These are phyloP conservation scores for Mayamaea pseudoterrestris DNA, from an alignment of 108 stramenopile species.

Conservation along the genomic window DNA sequence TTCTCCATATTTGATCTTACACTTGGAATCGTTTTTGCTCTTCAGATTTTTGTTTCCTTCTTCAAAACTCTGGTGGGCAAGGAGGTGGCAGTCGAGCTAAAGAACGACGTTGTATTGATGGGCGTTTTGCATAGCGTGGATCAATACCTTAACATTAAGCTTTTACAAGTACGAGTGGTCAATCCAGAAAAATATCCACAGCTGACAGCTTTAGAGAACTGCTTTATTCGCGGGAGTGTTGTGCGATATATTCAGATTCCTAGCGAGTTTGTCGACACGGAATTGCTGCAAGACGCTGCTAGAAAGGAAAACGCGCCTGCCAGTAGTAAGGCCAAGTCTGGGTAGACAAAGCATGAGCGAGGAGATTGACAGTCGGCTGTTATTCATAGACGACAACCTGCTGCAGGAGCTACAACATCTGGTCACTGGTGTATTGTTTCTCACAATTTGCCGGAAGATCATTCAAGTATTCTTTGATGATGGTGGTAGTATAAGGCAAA, in stretches of 20 bases:
- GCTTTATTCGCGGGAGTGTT: conserved; percentile 97
- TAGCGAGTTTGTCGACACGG: conserved; percentile 90
- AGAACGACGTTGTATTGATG: conserved; percentile 94
- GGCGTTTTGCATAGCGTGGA: conserved; percentile 95
- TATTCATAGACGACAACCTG: too few relatives aligned
- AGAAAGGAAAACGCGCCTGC: conserved; percentile 86
- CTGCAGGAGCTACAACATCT: too few relatives aligned
- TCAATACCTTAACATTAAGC: conserved; percentile 98
- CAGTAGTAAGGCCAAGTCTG: not conserved
- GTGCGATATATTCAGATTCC: conserved; percentile 97
- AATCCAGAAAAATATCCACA: conserved; percentile 82
- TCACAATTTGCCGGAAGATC: too few relatives aligned
- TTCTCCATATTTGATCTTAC: not conserved
- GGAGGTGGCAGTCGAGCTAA: conserved; percentile 95
- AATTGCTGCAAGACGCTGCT: conserved; percentile 96
- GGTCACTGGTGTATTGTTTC: too few relatives aligned
- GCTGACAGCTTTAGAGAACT: conserved; percentile 83
- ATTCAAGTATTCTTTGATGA: too few relatives aligned
- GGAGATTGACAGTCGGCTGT: too few relatives aligned
- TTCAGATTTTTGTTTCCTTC: conserved; percentile 95
- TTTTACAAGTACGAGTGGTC: conserved; percentile 82
- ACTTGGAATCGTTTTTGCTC: not conserved
- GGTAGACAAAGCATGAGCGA: not conserved
- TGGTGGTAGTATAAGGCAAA: not conserved
- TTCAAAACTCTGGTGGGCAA: conserved; percentile 99